Evolutionary conservation across 305 asterid genomes (phyloP).

Genomic region (Vinca major): DNA sequence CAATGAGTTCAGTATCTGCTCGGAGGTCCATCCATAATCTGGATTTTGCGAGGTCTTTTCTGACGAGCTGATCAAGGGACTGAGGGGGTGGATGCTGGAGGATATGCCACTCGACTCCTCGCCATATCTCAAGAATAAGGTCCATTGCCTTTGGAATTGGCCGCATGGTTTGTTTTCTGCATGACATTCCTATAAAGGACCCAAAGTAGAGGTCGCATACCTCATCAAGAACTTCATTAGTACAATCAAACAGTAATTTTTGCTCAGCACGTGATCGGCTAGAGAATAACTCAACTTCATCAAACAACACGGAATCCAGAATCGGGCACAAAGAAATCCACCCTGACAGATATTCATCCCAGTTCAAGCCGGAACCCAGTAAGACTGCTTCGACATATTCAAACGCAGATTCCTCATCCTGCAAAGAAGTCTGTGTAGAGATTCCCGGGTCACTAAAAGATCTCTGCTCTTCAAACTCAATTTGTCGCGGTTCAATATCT

Average conservation of each 20-base stretch:
- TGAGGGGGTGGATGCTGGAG: conserved; percentile 31
- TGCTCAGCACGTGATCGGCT: conserved; percentile 61
- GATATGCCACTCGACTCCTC: conserved; percentile 47
- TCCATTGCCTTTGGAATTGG: conserved; percentile 68
- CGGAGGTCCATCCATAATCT: conserved; percentile 57
- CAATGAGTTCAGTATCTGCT: conserved; percentile 37
- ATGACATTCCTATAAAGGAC: conserved; percentile 32
- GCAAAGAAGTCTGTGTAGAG: conserved; percentile 41
- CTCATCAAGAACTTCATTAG: conserved; percentile 58
- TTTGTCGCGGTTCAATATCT: conserved; percentile 61
- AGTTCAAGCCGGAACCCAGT: conserved; percentile 81
- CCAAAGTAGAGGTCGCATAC: conserved; percentile 59
- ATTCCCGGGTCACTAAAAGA: conserved; percentile 36
- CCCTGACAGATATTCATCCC: conserved; percentile 75
- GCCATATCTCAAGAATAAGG: conserved; percentile 79
- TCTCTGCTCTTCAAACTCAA: conserved; percentile 55
- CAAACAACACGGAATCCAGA: conserved; percentile 69
- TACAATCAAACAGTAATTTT: conserved; percentile 74
- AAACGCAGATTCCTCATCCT: conserved; percentile 85
- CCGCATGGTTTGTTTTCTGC: conserved; percentile 26
- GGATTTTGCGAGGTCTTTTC: conserved; percentile 46
- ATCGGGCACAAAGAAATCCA: conserved; percentile 65
- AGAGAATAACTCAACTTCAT: conserved; percentile 84
- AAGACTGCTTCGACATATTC: conserved; percentile 95
- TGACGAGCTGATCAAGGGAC: conserved; percentile 63